These are phyloP conservation scores for Massarina eburnea DNA, from an alignment of 2,329 filamentous ascomycete genomes.

Conservation along the genomic window DNA sequence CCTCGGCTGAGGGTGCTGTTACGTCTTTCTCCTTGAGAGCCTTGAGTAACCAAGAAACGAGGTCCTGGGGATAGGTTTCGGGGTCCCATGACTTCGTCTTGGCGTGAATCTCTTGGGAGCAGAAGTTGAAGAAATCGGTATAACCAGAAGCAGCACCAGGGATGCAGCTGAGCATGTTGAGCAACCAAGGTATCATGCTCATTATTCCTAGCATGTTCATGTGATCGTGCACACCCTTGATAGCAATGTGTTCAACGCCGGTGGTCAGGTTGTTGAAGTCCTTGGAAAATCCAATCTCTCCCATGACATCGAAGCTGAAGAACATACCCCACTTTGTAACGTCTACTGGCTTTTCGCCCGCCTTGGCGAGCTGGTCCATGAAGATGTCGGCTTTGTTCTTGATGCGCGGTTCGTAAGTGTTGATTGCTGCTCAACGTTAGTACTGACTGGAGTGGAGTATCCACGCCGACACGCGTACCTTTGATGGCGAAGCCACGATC, in stretches of 20 bases:
- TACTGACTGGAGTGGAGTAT: not conserved
- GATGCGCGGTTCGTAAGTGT: constrained; percentile 27
- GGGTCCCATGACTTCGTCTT: constrained; percentile 31
- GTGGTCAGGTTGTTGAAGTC: constrained; percentile 26
- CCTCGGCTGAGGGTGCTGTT: constrained; percentile 32
- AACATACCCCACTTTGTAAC: constrained; percentile 27
- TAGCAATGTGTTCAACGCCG: constrained; percentile 32
- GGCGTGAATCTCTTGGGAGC: constrained; percentile 29
- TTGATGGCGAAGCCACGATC: constrained; percentile 31
- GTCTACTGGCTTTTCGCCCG: constrained; percentile 22
- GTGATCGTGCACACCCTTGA: constrained; percentile 39
- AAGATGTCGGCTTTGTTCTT: constrained; percentile 26
- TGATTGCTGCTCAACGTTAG: constrained; percentile 14
- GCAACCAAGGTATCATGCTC: constrained; percentile 40
- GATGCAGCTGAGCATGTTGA: constrained; percentile 33
- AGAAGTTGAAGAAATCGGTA: constrained; percentile 33
- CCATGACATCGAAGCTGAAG: constrained; percentile 35
- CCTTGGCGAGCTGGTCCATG: constrained; percentile 14
- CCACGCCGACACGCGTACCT: constrained; percentile 9
- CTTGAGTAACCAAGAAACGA: constrained; percentile 46
- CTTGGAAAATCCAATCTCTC: constrained; percentile 29
- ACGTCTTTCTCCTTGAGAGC: constrained; percentile 41
- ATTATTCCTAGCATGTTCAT: constrained; percentile 39
- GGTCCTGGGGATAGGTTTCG: constrained; percentile 36
- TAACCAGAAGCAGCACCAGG: constrained; percentile 33